phyloP scores from a whole-genome alignment of 257 asterid species.

The Phtheirospermum japonicum region DNA sequence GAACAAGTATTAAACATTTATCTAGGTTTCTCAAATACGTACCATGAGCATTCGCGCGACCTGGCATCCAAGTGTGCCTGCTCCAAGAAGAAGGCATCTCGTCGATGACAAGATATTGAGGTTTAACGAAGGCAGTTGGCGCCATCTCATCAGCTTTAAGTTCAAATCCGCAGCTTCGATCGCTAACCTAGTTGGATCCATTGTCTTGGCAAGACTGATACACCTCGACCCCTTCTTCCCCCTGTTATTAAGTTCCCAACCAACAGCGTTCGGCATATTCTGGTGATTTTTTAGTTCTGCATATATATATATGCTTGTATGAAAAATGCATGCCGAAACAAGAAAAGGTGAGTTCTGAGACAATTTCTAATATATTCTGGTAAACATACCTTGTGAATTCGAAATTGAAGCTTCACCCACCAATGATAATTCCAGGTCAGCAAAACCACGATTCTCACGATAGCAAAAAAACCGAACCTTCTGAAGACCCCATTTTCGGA shows the following conservation, averaged over 20 bases:
- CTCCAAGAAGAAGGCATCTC: constrained; percentile 88
- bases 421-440: constrained; percentile 71
- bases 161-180: constrained; percentile 94
- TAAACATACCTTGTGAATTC: constrained; percentile 61
- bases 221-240: constrained; percentile 58
- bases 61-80: constrained; percentile 98
- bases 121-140: constrained; percentile 80
- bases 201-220: constrained; percentile 79
- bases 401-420: constrained; percentile 77
- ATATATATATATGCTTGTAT: constrained; percentile 18
- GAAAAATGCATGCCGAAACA: constrained; percentile 27
- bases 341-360: not conserved
- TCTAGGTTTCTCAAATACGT: constrained; percentile 30
- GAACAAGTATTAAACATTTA: constrained; percentile 5
- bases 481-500: constrained; percentile 62
- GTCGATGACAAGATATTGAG: constrained; percentile 59
- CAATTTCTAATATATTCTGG: constrained; percentile 20
- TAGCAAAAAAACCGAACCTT: constrained; percentile 70
- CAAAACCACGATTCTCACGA: constrained; percentile 89
- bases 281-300: constrained; percentile 51
- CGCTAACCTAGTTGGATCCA: constrained; percentile 95
- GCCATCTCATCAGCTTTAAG: constrained; percentile 97
- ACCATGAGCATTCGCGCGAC: constrained; percentile 99
- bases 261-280: constrained; percentile 64
- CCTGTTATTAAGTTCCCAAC: constrained; percentile 75